phyloP scores from a whole-genome alignment of 305 asterid genomes.

The Rubia tinctorum region DNA sequence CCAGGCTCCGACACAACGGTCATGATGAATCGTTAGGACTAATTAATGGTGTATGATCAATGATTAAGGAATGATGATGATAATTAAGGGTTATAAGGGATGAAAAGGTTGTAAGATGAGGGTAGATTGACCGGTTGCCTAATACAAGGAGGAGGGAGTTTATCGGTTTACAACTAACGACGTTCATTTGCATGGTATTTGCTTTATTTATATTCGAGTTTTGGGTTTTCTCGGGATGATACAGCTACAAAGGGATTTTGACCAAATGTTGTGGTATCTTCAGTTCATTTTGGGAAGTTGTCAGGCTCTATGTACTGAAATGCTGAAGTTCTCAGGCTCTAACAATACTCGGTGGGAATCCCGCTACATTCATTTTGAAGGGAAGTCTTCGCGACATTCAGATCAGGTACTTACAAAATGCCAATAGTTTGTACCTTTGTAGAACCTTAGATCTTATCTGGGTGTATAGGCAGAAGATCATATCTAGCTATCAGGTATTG shows the following conservation, averaged over 20 bases:
- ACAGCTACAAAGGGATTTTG: slow-evolving; percentile 17
- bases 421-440: too few relatives aligned
- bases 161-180: slow-evolving; percentile 44
- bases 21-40: slow-evolving; percentile 25
- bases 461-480: slow-evolving; percentile 96
- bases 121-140: slow-evolving; percentile 58
- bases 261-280: too few relatives aligned
- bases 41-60: neutral
- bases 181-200: slow-evolving; percentile 10
- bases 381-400: too few relatives aligned
- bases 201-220: slow-evolving; percentile 29
- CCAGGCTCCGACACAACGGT: slow-evolving; percentile 57
- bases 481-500: slow-evolving; percentile 95
- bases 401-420: too few relatives aligned
- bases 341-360: too few relatives aligned
- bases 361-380: too few relatives aligned
- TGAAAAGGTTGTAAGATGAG: slow-evolving; percentile 42
- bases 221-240: slow-evolving; percentile 33
- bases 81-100: slow-evolving; percentile 21
- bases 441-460: too few relatives aligned
- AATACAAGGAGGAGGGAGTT: slow-evolving; percentile 24
- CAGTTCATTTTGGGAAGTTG: too few relatives aligned
- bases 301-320: too few relatives aligned
- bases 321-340: too few relatives aligned
- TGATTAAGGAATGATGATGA: slow-evolving; percentile 4